Base-by-base conservation (phyloP, 345 rosid species). In the Orychophragmus violaceus region DNA sequence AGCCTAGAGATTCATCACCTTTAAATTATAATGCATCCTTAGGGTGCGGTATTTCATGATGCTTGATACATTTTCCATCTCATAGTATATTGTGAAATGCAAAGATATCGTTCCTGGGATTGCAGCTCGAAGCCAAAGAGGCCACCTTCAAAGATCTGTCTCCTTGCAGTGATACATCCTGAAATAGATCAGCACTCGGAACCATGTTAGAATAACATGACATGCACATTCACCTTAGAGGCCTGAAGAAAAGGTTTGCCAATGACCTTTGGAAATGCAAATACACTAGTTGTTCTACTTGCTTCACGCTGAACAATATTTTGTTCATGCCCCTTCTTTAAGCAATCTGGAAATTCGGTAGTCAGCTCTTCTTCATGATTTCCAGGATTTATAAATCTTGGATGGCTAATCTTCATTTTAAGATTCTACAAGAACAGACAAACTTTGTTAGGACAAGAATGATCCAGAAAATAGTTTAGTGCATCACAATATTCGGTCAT, bases 101-200 rank as follows among this genome's bases (percentile, higher is more conserved):
- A 88, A 68, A 39, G 88, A 82, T 60, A 83, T 71, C 23, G 72
- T 79, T 81, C 96, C 99, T 68, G 96, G 93, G 64, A 74, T 76
- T 69, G 99, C 88, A 79, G 99, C 97, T 54, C 84, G 97, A 78
- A 91, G 71, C 99, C 99, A 91, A 35, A 94, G 82, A 68, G 99
- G 93, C 97, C 99, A 91, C 51, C 74, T n/a, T 66, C 37, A 94
- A 80, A 49, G 95, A 79, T 66, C 61, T 75, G 37, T 75, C 87
- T 30, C 85, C 81, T 69, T 77, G 78, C 61, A 86, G 62, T 56
- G 83, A 68, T 54, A 75, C 61, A 69, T 84, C 89, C 99, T 94
- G 87, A 78, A 70, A 70, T 62, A 66, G 63, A 50, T 29, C 64
- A 76, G 59, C 57, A 37, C 28, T 60, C 54, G 72, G 35, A 69